phyloP scores from a whole-genome alignment of 163 green algal species.

The Scenedesmus sp. region DNA sequence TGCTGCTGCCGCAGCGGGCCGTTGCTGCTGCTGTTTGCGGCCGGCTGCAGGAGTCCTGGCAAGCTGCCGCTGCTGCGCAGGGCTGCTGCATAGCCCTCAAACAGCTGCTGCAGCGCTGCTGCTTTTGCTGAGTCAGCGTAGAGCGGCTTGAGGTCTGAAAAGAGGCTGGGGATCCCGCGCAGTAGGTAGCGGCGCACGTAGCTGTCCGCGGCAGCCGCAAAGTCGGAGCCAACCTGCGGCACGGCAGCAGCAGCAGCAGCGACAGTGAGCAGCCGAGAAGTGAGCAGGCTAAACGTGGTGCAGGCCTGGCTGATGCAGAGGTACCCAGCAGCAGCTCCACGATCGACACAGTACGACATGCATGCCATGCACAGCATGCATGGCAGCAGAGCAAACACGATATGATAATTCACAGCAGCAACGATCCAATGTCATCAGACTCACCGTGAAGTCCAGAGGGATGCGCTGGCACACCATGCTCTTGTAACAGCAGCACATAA shows the following conservation, averaged over 20 bases:
- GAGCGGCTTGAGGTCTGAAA: conserved; percentile 86
- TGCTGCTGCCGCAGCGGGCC: conserved; percentile 30
- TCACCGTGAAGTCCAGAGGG: conserved; percentile 91
- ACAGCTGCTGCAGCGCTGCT: conserved; percentile 66
- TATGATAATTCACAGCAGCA: no score
- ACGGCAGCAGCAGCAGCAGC: conserved; percentile 12
- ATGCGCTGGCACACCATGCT: conserved; percentile 81
- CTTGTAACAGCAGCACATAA: background rate
- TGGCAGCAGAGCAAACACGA: background rate
- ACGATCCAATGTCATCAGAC: background rate
- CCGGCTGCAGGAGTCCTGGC: conserved; percentile 42
- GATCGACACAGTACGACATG: background rate
- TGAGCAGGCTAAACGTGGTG: background rate
- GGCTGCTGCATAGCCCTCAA: conserved; percentile 61
- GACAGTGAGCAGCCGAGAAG: background rate
- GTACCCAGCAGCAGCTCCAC: background rate
- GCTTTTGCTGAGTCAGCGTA: conserved; percentile 70
- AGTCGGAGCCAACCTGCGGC: conserved; percentile 75
- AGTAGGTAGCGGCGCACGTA: conserved; percentile 86
- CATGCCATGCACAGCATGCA: no score
- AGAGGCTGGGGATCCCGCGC: conserved; percentile 95
- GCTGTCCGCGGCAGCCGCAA: conserved; percentile 75
- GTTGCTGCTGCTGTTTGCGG: conserved; percentile 16
- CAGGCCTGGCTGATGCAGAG: background rate
- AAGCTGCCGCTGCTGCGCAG: conserved; percentile 48